A percentile compares a stretch with the other conserved stretches of the same genome.
phyloP scores from a whole-genome alignment of 306 rosid species.

The Herpetospermum pedunculosum region DNA sequence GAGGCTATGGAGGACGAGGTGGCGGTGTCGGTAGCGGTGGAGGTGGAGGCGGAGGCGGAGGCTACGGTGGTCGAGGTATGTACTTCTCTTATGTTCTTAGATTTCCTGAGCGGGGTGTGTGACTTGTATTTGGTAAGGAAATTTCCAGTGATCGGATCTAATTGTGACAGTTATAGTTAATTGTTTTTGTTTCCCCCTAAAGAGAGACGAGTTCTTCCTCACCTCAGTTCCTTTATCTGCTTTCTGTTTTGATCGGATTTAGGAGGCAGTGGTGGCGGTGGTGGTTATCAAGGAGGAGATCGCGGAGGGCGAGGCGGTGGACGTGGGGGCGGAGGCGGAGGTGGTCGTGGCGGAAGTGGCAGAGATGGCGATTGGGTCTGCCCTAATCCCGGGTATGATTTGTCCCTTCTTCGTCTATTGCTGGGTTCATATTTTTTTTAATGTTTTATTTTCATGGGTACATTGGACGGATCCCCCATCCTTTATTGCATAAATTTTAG shows the following conservation, averaged over 20 bases:
- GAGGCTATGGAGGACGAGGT: conserved; percentile 22
- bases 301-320: conserved; percentile 67
- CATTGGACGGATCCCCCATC: background rate
- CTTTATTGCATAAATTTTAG: conserved; percentile 14
- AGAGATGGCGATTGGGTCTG: conserved; percentile 99
- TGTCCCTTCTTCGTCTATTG: background rate
- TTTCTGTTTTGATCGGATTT: conserved; percentile 8
- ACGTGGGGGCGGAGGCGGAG: conserved; percentile 34
- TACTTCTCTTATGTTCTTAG: background rate
- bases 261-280: conserved; percentile 34
- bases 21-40: conserved; percentile 50
- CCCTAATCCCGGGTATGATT: conserved; percentile 62
- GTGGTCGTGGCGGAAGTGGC: conserved; percentile 79
- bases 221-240: background rate
- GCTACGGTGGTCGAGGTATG: conserved; percentile 76
- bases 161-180: background rate
- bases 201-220: background rate
- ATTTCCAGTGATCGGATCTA: background rate
- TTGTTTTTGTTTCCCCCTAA: background rate
- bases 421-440: background rate
- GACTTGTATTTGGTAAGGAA: background rate
- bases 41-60: conserved; percentile 51
- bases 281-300: conserved; percentile 59
- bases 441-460: background rate
- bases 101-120: background rate